Base-by-base conservation (phyloP, 768 basidiomycete species). In the Naganishia onofrii region DNA sequence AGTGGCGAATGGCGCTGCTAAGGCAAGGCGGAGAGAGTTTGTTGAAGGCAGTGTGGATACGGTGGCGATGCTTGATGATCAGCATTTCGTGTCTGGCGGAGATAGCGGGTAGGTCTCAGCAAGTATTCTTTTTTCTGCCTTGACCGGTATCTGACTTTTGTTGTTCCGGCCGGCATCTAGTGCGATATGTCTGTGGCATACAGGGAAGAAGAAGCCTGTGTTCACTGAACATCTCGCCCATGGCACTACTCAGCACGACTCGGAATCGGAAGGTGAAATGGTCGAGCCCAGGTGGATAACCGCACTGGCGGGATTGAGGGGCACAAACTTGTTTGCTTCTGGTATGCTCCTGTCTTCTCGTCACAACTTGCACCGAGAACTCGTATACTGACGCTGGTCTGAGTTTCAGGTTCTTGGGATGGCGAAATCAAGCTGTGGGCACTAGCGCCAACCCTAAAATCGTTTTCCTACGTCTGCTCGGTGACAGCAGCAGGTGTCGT, bases 1-100 rank as follows among this genome's bases (percentile, higher is more conserved):
- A 3, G 48, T 12, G 21, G 12, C 48, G 23, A 51, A 51, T 51
- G 48, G 48, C 48, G 23, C 67, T 63, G 69, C 72, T 23, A 63
- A 63, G 60, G 71, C 64, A 38, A 74, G 75, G 53, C 68, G 54
- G 31, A 81, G 78, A 71, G 79, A 79, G 58, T 95, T 89, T 74
- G 83, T 93, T 10, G 96, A 98, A 79, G 95, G 93, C 0, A 93
- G 91, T 75, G 84, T 97, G 63, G 94, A 98, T 68, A 89, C 88
- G 73, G 89, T 95, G 19, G 88, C 90, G 17, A 93, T 98, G 93
- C 85, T 99, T 66, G 96, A 99, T 79, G 95, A 98, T 82, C 86
- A 86, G 38, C 91, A 89, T 7, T 94, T 98, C 78, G 82, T 98
- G 44, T 94, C 88, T 72, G 95, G 95, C 0, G 96, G 96, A 4